phyloP scores from a whole-genome alignment of 768 basidiomycete species.

The Trametes cinnabarina region DNA sequence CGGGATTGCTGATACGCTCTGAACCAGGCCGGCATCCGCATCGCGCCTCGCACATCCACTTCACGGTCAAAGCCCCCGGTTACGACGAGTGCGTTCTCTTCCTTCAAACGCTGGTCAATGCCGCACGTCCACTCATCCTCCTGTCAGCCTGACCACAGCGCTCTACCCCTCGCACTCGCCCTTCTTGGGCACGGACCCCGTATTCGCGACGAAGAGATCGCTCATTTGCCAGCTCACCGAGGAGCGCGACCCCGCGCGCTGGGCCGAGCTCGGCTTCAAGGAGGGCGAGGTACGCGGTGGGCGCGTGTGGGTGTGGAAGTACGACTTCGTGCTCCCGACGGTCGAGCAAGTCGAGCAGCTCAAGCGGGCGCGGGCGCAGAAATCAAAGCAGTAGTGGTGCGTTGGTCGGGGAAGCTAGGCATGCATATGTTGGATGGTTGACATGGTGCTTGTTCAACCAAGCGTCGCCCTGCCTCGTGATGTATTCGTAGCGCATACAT shows the following conservation, averaged over 20 bases:
- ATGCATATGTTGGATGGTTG: too few relatives aligned
- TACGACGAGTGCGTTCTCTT: conserved; percentile 29
- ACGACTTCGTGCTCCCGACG: conserved; percentile 32
- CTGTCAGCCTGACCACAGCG: conserved; percentile 31
- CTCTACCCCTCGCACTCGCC: conserved; percentile 35
- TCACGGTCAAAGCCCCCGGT: conserved; percentile 33
- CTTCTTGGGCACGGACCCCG: conserved; percentile 37
- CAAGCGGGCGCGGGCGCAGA: conserved; percentile 15
- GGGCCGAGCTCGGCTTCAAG: conserved; percentile 32
- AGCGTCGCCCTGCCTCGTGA: background rate
- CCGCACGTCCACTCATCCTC: background rate
- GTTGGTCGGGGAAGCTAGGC: background rate
- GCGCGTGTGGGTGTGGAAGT: conserved; percentile 34
- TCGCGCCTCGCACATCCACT: conserved; percentile 35
- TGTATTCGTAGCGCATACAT: background rate
- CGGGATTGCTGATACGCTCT: too few relatives aligned
- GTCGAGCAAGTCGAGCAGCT: conserved; percentile 30
- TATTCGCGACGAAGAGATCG: conserved; percentile 36
- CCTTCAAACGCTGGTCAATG: background rate
- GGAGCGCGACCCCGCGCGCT: conserved; percentile 27
- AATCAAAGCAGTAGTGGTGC: conserved; percentile 12
- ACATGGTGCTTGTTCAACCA: conserved; percentile 1
- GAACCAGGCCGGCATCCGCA: conserved; percentile 34
- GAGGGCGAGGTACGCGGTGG: conserved; percentile 31
- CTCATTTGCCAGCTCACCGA: conserved; percentile 31